phyloP scores from a whole-genome alignment of 768 basidiomycete species.

The Cyathus striatus region DNA sequence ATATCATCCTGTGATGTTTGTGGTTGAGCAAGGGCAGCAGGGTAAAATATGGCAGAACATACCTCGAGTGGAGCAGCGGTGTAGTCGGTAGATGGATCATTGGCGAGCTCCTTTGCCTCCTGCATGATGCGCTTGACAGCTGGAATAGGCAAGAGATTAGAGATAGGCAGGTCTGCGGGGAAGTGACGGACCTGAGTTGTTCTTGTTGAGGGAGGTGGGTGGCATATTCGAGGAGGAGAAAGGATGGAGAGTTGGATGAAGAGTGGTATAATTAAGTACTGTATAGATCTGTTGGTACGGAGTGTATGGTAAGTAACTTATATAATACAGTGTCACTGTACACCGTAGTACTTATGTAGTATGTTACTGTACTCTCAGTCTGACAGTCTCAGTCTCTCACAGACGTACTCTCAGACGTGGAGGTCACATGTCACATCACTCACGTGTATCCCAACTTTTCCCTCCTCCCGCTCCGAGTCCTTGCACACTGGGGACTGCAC shows the following conservation, averaged over 20 bases:
- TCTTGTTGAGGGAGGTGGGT: slow-evolving; percentile 66
- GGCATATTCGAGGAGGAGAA: slow-evolving; percentile 15
- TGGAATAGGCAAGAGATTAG: slow-evolving; percentile 16
- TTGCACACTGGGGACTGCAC: not conserved
- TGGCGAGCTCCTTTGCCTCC: slow-evolving; percentile 85
- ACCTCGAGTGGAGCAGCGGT: slow-evolving; percentile 80
- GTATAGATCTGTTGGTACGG: slow-evolving; percentile 3
- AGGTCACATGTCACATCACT: too few relatives aligned
- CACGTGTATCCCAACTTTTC: too few relatives aligned
- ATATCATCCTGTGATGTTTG: slow-evolving; percentile 78
- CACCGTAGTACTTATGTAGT: too few relatives aligned
- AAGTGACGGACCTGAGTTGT: slow-evolving; percentile 68
- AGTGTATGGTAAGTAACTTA: slow-evolving; percentile 11
- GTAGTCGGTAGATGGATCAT: slow-evolving; percentile 84
- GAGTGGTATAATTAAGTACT: too few relatives aligned
- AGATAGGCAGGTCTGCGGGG: not conserved
- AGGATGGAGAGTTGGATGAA: slow-evolving; percentile 1
- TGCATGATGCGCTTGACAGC: slow-evolving; percentile 98
- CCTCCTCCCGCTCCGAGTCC: too few relatives aligned
- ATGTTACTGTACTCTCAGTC: too few relatives aligned
- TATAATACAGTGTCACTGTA: too few relatives aligned
- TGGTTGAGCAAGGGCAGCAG: too few relatives aligned
- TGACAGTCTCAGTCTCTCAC: too few relatives aligned
- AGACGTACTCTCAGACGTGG: too few relatives aligned
- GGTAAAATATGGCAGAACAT: slow-evolving; percentile 11